Evolutionary conservation across 768 basidiomycete genomes (phyloP), one percentile per base, ranked within the genome.

Genomic region (Suillus cothurnatus): DNA sequence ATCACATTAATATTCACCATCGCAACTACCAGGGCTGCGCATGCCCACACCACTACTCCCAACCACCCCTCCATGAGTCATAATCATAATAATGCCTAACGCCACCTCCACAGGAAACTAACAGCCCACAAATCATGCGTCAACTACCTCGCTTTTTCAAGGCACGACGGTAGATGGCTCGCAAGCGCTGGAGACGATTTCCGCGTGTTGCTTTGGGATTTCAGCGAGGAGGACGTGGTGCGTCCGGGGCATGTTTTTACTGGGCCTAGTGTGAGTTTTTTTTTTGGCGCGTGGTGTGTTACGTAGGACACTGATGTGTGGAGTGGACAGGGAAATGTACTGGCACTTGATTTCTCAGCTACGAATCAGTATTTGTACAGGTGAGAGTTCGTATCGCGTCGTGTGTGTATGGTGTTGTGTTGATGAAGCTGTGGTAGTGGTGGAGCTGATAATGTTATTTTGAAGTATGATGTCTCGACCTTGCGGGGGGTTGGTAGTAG

Each of bases 101-200:
- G 28, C 52, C 49, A 19, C 34, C 56, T 60, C 57, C 63, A 57
- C 64, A 81, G 80, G 66, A 74, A 70, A 68, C 67, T 81, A 28
- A 66, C 64, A 31, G 83, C 78, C 5, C 89, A 90, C 71, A 79
- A 75, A 39, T 88, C 88, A 12, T 91, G 89, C 72, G 83, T 91
- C 52, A 91, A 91, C 71, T 82, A 82, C 14, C 81, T 91, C 21
- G 72, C 81, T 1, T 89, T 90, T 65, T 89, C 89, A 2, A 82
- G 83, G n/a, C 75, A 81, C 9, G 83, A 84, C 38, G 88, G 86
- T 2, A 80, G 85, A 63, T 89, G 87, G 77, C 72, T 91, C 47
- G 88, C 88, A 3, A 89, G 86, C 69, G 90, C 87, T 34, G 89
- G 90, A 39, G 89, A 91, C 74, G 88, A 91, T 75, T 76, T 82